These are phyloP conservation scores for Handroanthus guayacan DNA, from an alignment of 257 asterid species.

Conservation along the genomic window DNA sequence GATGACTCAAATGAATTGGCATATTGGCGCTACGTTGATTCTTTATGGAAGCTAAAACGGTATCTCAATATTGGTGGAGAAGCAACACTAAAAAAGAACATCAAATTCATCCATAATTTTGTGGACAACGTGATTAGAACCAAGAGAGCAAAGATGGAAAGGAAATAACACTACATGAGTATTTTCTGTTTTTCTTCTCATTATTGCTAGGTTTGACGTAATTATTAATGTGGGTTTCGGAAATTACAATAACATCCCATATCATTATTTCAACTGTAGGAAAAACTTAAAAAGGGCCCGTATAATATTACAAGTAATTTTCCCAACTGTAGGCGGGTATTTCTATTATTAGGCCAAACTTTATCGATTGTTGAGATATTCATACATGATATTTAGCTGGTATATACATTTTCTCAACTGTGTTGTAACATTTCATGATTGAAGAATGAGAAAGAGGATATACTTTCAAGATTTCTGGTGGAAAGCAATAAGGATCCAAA, in stretches of 20 bases:
- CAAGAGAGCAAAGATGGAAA: slow-evolving; percentile 54
- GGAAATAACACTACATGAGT: slow-evolving; percentile 47
- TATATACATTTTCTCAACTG: neutral
- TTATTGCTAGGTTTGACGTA: neutral
- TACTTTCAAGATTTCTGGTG: slow-evolving; percentile 70
- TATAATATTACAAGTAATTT: too few species aligned
- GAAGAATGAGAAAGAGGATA: slow-evolving; percentile 72
- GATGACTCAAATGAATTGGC: slow-evolving; percentile 71
- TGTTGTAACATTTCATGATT: slow-evolving; percentile 27
- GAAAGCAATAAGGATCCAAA: slow-evolving; percentile 70
- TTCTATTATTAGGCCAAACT: too few species aligned
- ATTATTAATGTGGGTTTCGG: neutral
- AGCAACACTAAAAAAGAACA: slow-evolving; percentile 61
- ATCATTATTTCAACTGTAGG: too few species aligned
- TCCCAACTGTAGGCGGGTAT: too few species aligned
- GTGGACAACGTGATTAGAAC: slow-evolving; percentile 58
- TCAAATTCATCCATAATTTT: slow-evolving; percentile 54
- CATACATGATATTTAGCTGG: neutral
- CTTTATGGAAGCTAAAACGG: slow-evolving; percentile 67
- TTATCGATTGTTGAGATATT: too few species aligned
- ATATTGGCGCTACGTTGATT: slow-evolving; percentile 72
- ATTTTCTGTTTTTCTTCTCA: neutral
- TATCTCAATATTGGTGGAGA: slow-evolving; percentile 65
- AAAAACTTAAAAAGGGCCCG: too few species aligned
- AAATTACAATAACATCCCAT: too few species aligned